These are phyloP conservation scores for Fistulifera solaris DNA, from an alignment of 108 stramenopile species.

Conservation along the genomic window DNA sequence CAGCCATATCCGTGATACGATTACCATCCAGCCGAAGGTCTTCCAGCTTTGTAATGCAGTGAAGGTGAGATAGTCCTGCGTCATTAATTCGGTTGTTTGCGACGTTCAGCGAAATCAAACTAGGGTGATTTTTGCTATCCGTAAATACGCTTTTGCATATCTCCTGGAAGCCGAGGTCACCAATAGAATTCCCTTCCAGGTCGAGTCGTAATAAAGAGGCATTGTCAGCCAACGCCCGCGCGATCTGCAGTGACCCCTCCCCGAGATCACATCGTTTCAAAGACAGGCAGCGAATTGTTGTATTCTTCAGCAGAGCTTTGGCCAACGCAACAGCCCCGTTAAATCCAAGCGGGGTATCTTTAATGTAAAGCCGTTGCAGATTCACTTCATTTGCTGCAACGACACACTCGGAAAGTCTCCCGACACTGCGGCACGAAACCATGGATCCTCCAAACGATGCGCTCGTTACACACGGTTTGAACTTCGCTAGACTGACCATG, in stretches of 20 bases:
- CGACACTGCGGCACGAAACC: neutral
- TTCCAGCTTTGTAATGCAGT: constrained; percentile 6
- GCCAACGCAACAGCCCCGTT: constrained; percentile 13
- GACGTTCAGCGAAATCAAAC: constrained; percentile 18
- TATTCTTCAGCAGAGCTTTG: constrained; percentile 7
- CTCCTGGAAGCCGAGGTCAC: constrained; percentile 26
- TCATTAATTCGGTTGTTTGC: constrained; percentile 23
- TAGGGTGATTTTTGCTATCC: constrained; percentile 4
- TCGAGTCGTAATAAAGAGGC: constrained; percentile 35
- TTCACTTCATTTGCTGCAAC: neutral
- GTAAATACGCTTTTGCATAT: constrained; percentile 6
- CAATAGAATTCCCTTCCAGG: constrained; percentile 41
- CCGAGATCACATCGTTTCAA: too few species aligned
- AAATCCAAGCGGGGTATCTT: constrained; percentile 16
- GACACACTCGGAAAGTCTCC: neutral
- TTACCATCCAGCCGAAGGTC: constrained; percentile 27
- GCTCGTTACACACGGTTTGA: neutral
- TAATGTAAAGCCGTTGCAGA: constrained; percentile 21
- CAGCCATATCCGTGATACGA: constrained; percentile 25
- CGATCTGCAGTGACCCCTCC: too few species aligned
- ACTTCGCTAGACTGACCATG: neutral
- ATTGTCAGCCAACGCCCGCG: constrained; percentile 8
- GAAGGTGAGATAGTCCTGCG: neutral
- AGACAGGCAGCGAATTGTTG: constrained; percentile 7
- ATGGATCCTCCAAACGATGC: neutral